Evolutionary conservation across 176 grass and related monocot genomes (phyloP).

Genomic region (Zoysia japonica): DNA sequence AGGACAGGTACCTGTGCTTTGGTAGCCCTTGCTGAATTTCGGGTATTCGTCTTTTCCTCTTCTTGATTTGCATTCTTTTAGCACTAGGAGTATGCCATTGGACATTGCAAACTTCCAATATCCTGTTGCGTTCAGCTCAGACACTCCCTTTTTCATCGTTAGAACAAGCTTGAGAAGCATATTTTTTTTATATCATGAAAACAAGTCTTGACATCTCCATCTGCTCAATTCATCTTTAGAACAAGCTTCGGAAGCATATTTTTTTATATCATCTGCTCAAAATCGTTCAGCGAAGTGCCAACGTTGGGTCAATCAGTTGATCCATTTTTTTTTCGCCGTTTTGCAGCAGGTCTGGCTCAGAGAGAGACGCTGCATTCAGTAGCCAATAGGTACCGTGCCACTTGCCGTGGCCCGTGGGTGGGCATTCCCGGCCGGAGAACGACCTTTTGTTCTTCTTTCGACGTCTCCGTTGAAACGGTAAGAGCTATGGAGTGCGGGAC

Average conservation of each 20-base stretch:
- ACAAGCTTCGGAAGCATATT: background rate
- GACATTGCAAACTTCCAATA: background rate
- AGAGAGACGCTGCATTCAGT: background rate
- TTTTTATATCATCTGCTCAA: too few species aligned
- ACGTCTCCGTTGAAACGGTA: slow-evolving; percentile 6
- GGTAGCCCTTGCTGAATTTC: background rate
- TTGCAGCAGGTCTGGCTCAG: too few species aligned
- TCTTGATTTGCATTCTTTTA: slow-evolving; percentile 3
- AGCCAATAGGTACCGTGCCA: background rate
- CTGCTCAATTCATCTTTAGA: background rate
- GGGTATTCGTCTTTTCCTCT: background rate
- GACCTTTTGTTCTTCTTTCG: background rate
- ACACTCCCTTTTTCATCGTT: background rate
- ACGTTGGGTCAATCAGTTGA: background rate
- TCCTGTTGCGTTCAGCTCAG: background rate
- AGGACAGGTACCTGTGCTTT: background rate
- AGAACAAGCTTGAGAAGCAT: background rate
- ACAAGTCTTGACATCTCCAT: too few species aligned
- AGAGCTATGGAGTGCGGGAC: background rate
- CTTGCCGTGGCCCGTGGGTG: too few species aligned
- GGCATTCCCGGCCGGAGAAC: background rate
- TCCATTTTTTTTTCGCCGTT: background rate
- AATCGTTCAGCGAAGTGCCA: background rate
- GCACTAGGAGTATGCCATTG: background rate
- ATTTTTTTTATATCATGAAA: too few species aligned